phyloP scores from a whole-genome alignment of 306 rosid species.

The Lablab purpureus region DNA sequence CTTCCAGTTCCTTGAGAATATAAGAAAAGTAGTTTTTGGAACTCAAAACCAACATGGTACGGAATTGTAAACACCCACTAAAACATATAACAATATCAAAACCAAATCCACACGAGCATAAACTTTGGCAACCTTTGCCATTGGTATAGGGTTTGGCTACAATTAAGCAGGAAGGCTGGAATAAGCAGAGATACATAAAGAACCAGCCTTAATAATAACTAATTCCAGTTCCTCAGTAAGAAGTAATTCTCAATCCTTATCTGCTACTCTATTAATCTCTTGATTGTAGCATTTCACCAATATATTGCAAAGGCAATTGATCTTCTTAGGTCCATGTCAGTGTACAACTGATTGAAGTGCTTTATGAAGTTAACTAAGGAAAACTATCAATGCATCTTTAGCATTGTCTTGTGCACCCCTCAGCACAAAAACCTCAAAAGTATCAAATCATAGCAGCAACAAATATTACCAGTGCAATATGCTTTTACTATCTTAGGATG shows the following conservation, averaged over 20 bases:
- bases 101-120: constrained; percentile 2
- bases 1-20: not conserved
- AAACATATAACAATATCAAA: not conserved
- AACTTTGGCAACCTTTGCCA: constrained; percentile 19
- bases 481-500: constrained; percentile 37
- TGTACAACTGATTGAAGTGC: constrained; percentile 33
- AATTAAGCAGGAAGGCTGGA: constrained; percentile 10
- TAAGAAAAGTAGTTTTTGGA: not conserved
- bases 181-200: constrained; percentile 10
- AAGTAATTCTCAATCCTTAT: constrained; percentile 24
- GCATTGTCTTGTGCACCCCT: constrained; percentile 42
- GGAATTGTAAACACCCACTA: constrained; percentile 23
- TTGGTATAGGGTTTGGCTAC: constrained; percentile 1
- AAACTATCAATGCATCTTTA: constrained; percentile 41
- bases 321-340: constrained; percentile 36
- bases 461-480: constrained; percentile 42
- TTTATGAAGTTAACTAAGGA: constrained; percentile 5
- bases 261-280: constrained; percentile 28
- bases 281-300: constrained; percentile 36
- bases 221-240: constrained; percentile 7
- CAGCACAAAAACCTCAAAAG: constrained; percentile 20
- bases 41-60: not conserved
- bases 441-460: constrained; percentile 35
- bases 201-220: constrained; percentile 37
- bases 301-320: constrained; percentile 36